Conservation (phyloP, 164 flowering plant species). For the Vitis amurensis region DNA sequence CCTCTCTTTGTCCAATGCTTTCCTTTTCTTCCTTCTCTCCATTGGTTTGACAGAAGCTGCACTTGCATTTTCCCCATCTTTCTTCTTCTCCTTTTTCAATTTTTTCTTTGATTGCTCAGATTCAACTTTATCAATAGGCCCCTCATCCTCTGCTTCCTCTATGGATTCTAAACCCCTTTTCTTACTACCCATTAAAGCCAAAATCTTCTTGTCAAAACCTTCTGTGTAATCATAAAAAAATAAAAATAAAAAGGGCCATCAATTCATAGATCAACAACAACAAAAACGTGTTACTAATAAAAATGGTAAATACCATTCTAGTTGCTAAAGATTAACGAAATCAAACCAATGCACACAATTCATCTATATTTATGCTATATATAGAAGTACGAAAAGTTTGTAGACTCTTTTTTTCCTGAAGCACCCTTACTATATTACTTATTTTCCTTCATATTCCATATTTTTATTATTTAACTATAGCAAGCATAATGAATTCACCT, state of each 20-base stretch:
- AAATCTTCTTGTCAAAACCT: background rate
- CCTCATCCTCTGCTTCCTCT: slow-evolving; percentile 2
- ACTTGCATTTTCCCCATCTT: slow-evolving; percentile 8
- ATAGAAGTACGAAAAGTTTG: too few species aligned
- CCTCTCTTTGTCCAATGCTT: slow-evolving; percentile 59
- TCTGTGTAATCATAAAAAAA: background rate
- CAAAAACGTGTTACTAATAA: too few species aligned
- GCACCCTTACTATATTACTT: too few species aligned
- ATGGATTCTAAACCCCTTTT: slow-evolving; percentile 25
- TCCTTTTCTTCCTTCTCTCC: slow-evolving; percentile 85
- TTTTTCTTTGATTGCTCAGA: slow-evolving; percentile 27
- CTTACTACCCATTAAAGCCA: slow-evolving; percentile 42
- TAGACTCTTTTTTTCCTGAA: too few species aligned
- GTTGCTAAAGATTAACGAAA: too few species aligned
- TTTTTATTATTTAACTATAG: too few species aligned
- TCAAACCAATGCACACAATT: too few species aligned
- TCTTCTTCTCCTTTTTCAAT: slow-evolving; percentile 32
- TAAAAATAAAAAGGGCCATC: background rate
- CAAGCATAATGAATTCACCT: too few species aligned
- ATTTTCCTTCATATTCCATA: too few species aligned
- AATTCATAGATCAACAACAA: too few species aligned
- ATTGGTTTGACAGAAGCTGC: slow-evolving; percentile 49
- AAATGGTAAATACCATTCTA: too few species aligned
- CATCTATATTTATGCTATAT: too few species aligned
- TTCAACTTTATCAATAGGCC: background rate